phyloP scores from a whole-genome alignment of 2,329 filamentous ascomycete species.

The Macrophomina pseudophaseolina region DNA sequence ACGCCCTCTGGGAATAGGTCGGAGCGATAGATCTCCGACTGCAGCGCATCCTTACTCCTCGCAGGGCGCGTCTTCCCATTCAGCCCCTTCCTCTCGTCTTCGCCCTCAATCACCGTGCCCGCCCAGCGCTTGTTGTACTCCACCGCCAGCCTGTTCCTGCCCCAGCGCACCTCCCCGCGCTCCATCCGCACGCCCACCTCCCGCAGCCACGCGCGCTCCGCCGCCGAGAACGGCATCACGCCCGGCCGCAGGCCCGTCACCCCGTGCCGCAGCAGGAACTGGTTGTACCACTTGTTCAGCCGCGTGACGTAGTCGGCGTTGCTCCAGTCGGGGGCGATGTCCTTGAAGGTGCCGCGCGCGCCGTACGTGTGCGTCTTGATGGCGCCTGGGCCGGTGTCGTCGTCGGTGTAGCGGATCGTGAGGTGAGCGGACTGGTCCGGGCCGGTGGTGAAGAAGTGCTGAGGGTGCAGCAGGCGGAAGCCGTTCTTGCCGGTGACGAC shows the following conservation, averaged over 20 bases:
- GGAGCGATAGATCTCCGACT: background rate
- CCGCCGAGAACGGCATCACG: background rate
- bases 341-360: background rate
- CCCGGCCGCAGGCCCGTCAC: background rate
- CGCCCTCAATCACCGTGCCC: background rate
- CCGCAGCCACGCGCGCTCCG: background rate
- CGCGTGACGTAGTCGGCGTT: background rate
- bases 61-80: background rate
- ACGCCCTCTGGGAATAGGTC: background rate
- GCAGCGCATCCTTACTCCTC: background rate
- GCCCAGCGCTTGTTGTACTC: background rate
- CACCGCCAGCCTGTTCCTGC: background rate
- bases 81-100: background rate
- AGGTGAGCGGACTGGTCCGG: background rate
- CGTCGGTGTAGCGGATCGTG: background rate
- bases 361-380: background rate
- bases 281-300: conserved; percentile 12
- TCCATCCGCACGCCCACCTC: background rate
- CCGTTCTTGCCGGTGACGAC: conserved; percentile 1
- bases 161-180: background rate
- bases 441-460: conserved; percentile 1
- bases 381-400: background rate
- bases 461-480: conserved; percentile 14
- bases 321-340: background rate
- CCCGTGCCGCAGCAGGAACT: background rate